phyloP scores from a whole-genome alignment of 495 filamentous ascomycete species.

The Schizothecium vesticola region DNA sequence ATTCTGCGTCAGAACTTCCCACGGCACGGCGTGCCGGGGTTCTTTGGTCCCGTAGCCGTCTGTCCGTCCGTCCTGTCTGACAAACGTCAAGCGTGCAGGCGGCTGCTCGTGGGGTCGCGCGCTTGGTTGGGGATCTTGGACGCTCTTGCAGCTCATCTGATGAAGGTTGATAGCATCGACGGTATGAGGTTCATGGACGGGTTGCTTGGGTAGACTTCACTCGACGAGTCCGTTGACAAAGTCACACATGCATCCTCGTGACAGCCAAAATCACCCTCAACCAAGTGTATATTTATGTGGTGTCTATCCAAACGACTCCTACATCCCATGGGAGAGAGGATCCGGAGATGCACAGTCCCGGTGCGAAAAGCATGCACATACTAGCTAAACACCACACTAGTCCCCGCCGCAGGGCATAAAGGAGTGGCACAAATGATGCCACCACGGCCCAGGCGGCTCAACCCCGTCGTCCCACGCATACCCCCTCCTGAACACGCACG shows the following conservation, averaged over 20 bases:
- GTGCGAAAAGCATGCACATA: not conserved
- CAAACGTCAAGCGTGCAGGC: not conserved
- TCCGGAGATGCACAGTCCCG: not conserved
- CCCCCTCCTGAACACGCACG: not conserved
- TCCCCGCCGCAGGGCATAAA: not conserved
- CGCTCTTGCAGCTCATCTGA: not conserved
- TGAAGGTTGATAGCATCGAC: not conserved
- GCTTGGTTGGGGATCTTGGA: not conserved
- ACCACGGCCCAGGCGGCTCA: not conserved
- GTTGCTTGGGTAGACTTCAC: not conserved
- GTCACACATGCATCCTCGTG: not conserved
- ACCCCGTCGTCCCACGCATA: not conserved
- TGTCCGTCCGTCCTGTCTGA: not conserved
- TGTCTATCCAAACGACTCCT: not conserved
- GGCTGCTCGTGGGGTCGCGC: too few relatives aligned
- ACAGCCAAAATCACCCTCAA: not conserved
- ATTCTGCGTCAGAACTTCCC: not conserved
- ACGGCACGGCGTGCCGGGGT: too few relatives aligned
- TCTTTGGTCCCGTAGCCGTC: not conserved
- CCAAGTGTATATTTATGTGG: not conserved
- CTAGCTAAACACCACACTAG: not conserved
- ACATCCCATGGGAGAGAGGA: not conserved
- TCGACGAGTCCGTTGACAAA: not conserved
- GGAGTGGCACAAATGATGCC: not conserved
- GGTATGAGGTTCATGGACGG: not conserved